A percentile compares a stretch with the other conserved stretches of the same genome.
phyloP scores from a whole-genome alignment of 805 yeast genomes.

The Lipomyces spencermartinsiae region DNA sequence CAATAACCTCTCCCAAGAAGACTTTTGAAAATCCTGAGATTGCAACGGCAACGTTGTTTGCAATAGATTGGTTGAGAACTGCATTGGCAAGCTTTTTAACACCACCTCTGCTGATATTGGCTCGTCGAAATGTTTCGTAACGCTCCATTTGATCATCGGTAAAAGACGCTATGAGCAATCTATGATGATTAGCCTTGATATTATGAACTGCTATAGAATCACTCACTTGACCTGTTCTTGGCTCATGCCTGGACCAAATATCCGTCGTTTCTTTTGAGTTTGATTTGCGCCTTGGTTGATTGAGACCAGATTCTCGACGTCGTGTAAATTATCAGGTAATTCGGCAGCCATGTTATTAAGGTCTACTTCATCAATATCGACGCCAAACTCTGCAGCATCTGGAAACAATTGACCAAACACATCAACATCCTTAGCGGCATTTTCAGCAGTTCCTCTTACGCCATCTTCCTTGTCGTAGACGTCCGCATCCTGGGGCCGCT shows the following conservation, averaged over 20 bases:
- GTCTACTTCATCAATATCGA: not conserved
- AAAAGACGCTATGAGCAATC: slow-evolving; percentile 71
- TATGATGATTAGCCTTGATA: not conserved
- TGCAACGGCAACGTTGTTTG: slow-evolving; percentile 79
- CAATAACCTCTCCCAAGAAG: slow-evolving; percentile 87
- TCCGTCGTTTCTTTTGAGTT: not conserved
- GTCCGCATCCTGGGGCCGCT: not conserved
- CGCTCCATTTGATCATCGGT: slow-evolving; percentile 84
- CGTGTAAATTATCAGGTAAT: not conserved
- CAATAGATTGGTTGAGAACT: slow-evolving; percentile 77
- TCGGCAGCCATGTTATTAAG: not conserved
- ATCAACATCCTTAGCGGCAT: slow-evolving; percentile 8
- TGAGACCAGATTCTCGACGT: slow-evolving; percentile 4
- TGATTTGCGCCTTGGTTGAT: not conserved
- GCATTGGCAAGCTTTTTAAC: slow-evolving; percentile 81
- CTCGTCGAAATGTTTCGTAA: slow-evolving; percentile 84
- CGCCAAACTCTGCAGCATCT: slow-evolving; percentile 22
- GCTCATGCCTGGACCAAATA: slow-evolving; percentile 31
- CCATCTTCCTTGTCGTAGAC: not conserved
- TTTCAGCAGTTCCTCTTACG: not conserved
- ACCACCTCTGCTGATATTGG: slow-evolving; percentile 72
- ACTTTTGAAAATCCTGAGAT: slow-evolving; percentile 87
- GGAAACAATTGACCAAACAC: slow-evolving; percentile 21
- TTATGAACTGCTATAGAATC: not conserved
- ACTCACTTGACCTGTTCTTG: slow-evolving; percentile 28